Conservation (phyloP, 2,329 filamentous ascomycete species). For the Pseudohalonectria lignicola region DNA sequence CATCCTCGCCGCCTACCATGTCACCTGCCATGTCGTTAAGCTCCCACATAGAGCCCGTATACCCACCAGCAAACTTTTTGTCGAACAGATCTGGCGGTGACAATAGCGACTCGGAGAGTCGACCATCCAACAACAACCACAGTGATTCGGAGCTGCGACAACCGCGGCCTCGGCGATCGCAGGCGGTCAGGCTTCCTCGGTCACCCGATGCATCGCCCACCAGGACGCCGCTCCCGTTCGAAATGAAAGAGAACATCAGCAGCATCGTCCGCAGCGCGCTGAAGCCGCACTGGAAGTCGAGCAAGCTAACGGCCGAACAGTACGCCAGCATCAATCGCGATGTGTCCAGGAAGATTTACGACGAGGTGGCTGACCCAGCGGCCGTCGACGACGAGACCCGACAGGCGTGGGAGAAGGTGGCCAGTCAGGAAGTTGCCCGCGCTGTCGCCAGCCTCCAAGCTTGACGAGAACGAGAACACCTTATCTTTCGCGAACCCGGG, state of each 20-base stretch:
- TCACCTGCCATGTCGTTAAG: slow-evolving; percentile 54
- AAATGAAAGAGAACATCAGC: slow-evolving; percentile 77
- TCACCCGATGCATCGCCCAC: slow-evolving; percentile 59
- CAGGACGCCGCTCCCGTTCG: slow-evolving; percentile 56
- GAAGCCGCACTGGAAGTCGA: slow-evolving; percentile 71
- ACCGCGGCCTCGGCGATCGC: slow-evolving; percentile 36
- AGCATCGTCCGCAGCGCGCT: slow-evolving; percentile 77
- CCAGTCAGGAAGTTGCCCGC: slow-evolving; percentile 65
- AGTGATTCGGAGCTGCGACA: slow-evolving; percentile 34
- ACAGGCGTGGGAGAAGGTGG: slow-evolving; percentile 64
- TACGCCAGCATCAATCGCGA: slow-evolving; percentile 88
- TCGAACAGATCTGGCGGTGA: slow-evolving; percentile 36
- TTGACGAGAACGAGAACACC: too few relatives aligned
- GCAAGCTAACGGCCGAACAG: slow-evolving; percentile 74
- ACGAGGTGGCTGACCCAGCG: slow-evolving; percentile 42
- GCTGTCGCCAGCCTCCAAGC: slow-evolving; percentile 51
- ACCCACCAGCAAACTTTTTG: slow-evolving; percentile 65
- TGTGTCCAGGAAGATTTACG: slow-evolving; percentile 82
- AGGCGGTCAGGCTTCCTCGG: slow-evolving; percentile 28
- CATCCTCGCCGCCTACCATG: slow-evolving; percentile 45
- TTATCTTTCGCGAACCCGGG: not conserved
- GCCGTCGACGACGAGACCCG: slow-evolving; percentile 54
- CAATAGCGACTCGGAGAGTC: slow-evolving; percentile 24
- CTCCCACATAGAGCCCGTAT: slow-evolving; percentile 62
- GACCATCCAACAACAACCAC: slow-evolving; percentile 14